Percentiles rank a stretch among this genome's conserved stretches.
phyloP scores from a whole-genome alignment of 148 eudicot species.

The Selenicereus undatus region DNA sequence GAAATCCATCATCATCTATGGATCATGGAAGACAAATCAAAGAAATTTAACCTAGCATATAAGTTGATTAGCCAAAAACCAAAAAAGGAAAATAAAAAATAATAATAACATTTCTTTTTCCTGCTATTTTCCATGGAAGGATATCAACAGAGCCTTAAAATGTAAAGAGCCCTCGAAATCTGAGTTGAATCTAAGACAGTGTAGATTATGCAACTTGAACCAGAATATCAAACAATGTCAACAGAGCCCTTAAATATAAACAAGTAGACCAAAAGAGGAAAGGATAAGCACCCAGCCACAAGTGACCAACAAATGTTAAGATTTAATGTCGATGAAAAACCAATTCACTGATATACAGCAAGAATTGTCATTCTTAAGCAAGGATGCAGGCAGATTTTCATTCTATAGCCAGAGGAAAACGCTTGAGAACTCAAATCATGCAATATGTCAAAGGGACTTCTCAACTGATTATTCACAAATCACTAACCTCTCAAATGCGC shows the following conservation, averaged over 20 bases:
- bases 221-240: not conserved
- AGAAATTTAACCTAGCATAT: slow-evolving; percentile 7
- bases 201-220: not conserved
- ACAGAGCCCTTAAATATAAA: no score
- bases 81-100: not conserved
- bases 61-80: not conserved
- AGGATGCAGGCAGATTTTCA: not conserved
- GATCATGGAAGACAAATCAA: slow-evolving; percentile 18
- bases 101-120: not conserved
- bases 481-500: not conserved
- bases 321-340: not conserved
- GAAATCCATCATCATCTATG: slow-evolving; percentile 43
- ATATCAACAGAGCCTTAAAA: no score
- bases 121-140: not conserved
- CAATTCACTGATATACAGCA: slow-evolving; percentile 1
- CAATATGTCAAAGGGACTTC: not conserved
- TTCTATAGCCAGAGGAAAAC: not conserved
- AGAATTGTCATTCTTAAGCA: not conserved
- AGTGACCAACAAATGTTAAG: not conserved
- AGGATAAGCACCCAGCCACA: not conserved
- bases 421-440: not conserved
- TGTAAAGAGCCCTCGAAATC: no score
- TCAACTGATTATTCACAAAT: not conserved
- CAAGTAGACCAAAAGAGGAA: not conserved
- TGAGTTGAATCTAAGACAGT: no score